These are phyloP conservation scores for Saccharomyces hybrid DNA, from an alignment of 1,139 yeast genomes.

Conservation along the genomic window DNA sequence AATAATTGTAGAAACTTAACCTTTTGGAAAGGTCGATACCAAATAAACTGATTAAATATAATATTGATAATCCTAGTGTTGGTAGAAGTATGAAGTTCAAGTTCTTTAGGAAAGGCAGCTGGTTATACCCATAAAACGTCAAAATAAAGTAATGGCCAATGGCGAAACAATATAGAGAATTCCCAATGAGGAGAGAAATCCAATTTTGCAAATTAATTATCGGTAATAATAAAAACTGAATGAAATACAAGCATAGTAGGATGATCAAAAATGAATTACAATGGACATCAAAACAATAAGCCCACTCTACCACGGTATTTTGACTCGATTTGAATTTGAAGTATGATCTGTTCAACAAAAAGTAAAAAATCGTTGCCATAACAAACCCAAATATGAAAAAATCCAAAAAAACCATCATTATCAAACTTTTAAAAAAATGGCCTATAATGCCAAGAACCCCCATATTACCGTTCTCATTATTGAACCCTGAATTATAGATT, in stretches of 20 bases:
- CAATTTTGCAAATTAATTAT: conserved; percentile 57
- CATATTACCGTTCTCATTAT: neutral
- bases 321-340: conserved; percentile 38
- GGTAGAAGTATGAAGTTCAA: conserved; percentile 51
- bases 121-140: conserved; percentile 81
- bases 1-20: conserved; percentile 21
- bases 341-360: conserved; percentile 52
- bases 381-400: conserved; percentile 64
- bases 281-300: conserved; percentile 88
- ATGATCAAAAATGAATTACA: conserved; percentile 79
- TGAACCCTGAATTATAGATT: conserved; percentile 31
- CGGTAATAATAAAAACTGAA: conserved; percentile 73
- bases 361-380: conserved; percentile 68
- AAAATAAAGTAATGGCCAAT: conserved; percentile 68
- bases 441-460: neutral
- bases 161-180: conserved; percentile 66
- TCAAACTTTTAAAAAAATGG: neutral
- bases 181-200: conserved; percentile 63
- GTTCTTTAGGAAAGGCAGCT: conserved; percentile 66
- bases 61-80: conserved; percentile 48
- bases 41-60: conserved; percentile 52
- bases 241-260: conserved; percentile 68
- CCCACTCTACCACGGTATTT: conserved; percentile 74
- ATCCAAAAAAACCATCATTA: conserved; percentile 68
- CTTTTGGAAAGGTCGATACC: conserved; percentile 46